These are phyloP conservation scores for Lycium barbarum DNA, from an alignment of 257 asterid species.

Conservation along the genomic window DNA sequence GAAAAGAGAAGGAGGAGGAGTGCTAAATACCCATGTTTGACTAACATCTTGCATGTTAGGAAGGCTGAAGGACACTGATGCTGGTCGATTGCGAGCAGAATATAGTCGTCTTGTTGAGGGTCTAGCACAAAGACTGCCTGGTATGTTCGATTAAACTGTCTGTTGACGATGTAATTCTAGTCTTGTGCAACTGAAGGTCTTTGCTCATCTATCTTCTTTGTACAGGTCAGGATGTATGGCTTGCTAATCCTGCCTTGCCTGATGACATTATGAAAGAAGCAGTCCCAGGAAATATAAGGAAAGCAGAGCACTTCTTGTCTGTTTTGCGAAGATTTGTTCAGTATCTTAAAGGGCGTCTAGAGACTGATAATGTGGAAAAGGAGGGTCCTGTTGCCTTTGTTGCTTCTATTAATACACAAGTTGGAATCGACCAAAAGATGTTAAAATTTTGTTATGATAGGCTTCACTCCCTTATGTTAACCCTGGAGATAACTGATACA, in stretches of 20 bases:
- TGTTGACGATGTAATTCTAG: slow-evolving; percentile 27
- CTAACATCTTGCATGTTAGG: slow-evolving; percentile 73
- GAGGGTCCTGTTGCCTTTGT: slow-evolving; percentile 97
- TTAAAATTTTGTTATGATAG: slow-evolving; percentile 89
- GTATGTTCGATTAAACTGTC: slow-evolving; percentile 52
- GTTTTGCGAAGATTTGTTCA: slow-evolving; percentile 89
- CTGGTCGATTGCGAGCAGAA: slow-evolving; percentile 95
- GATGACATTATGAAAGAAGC: slow-evolving; percentile 94
- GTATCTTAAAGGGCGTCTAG: slow-evolving; percentile 74
- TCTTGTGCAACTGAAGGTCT: neutral
- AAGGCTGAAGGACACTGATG: slow-evolving; percentile 99
- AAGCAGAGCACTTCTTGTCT: slow-evolving; percentile 95
- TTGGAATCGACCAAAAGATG: slow-evolving; percentile 96
- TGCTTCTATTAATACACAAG: slow-evolving; percentile 83
- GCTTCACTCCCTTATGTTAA: slow-evolving; percentile 89
- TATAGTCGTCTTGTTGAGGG: slow-evolving; percentile 97
- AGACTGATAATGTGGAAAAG: slow-evolving; percentile 90
- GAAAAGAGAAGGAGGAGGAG: neutral
- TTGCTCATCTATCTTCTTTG: slow-evolving; percentile 30
- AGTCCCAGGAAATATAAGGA: slow-evolving; percentile 96
- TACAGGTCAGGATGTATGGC: slow-evolving; percentile 78
- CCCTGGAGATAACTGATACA: slow-evolving; percentile 96
- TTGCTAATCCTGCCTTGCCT: slow-evolving; percentile 90
- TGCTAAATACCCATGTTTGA: slow-evolving; percentile 15
- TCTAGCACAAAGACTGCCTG: slow-evolving; percentile 85